Evolutionary conservation across 768 basidiomycete species (phyloP), one percentile per base, ranked within the genome.

Genomic region (Mrakia gelida): DNA sequence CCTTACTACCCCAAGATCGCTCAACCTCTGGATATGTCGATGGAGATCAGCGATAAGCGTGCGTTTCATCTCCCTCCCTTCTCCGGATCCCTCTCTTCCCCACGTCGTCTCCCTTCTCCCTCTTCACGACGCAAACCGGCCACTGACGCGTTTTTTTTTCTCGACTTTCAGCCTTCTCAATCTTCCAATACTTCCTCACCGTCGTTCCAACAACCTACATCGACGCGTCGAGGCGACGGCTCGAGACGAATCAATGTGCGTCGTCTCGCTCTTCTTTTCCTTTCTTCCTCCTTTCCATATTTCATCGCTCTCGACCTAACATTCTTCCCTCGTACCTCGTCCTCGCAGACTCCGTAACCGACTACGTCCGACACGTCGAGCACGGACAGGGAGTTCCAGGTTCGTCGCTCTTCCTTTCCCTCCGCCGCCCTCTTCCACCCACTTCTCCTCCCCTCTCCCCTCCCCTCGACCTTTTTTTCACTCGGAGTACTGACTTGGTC

Each of bases 1-100:
- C 92, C 95, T 2, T 91, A 92, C 86, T 98, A 97, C 87, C 96
- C 96, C 3, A 92, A 94, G 63, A 98, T 99, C 71, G 89, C 90
- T 0, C 96, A 99, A 83, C 96, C 96, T 0, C 88, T 99, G 59
- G 96, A 98, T 82, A 90, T 94, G 83, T 92, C 93, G 0, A 92
- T 92, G 78, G 92, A 96, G 83, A 81, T 90, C 0, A 88, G 92
- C 0, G 81, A 88, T 75, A 86, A 92, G 38, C 88, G 91, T 92
- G 82, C 82, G 92, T 87, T 28, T 9, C 28, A 18, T 49, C 61
- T 76, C 77, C n/a, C 32, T 79, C 49, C 45, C 45, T 45, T 13
- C 11, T 52, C 49, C n/a, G n/a, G n/a, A n/a, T n/a, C 21, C 49
- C 15, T 52, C 18, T 52, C 49, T 52, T 21, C n/a, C n/a, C n/a